Percentiles rank a stretch among this genome's conserved stretches.
These are phyloP conservation scores for Fraxinus sp. DNA, from an alignment of 305 asterid species.

Conservation along the genomic window DNA sequence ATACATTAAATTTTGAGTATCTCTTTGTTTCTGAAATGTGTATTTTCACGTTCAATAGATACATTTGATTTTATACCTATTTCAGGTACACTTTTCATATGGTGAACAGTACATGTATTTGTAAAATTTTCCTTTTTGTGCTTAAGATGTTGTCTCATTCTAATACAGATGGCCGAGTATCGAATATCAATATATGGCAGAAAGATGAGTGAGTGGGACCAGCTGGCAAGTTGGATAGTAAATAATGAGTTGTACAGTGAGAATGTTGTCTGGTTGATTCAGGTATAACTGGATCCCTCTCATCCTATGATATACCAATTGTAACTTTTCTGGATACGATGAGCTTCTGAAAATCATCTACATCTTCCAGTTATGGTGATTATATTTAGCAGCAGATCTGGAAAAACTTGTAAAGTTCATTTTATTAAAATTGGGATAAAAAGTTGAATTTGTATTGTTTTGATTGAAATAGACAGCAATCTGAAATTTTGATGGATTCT, in stretches of 20 bases:
- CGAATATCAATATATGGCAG: slow-evolving; percentile 86
- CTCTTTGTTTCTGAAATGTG: neutral
- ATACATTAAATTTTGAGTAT: neutral
- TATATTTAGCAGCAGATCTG: neutral
- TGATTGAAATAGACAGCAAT: neutral
- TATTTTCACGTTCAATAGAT: neutral
- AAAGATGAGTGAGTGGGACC: slow-evolving; percentile 98
- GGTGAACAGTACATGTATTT: neutral
- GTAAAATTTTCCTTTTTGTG: slow-evolving; percentile 8
- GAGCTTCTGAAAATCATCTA: neutral
- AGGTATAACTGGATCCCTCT: slow-evolving; percentile 47
- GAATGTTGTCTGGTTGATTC: slow-evolving; percentile 98
- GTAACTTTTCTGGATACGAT: neutral
- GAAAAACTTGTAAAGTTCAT: neutral
- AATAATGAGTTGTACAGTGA: slow-evolving; percentile 85
- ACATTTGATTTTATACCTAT: slow-evolving; percentile 1
- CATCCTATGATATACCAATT: slow-evolving; percentile 11
- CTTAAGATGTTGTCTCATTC: slow-evolving; percentile 24
- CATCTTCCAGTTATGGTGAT: neutral
- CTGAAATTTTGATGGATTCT: neutral
- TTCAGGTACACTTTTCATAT: neutral
- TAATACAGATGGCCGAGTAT: slow-evolving; percentile 91
- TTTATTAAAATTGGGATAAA: neutral
- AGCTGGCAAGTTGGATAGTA: slow-evolving; percentile 93
- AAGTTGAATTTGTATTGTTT: neutral